Percentiles rank a stretch among this genome's conserved stretches.
Evolutionary conservation across 2,329 filamentous ascomycete genomes (phyloP).

Genomic region (Gyromitra esculenta): DNA sequence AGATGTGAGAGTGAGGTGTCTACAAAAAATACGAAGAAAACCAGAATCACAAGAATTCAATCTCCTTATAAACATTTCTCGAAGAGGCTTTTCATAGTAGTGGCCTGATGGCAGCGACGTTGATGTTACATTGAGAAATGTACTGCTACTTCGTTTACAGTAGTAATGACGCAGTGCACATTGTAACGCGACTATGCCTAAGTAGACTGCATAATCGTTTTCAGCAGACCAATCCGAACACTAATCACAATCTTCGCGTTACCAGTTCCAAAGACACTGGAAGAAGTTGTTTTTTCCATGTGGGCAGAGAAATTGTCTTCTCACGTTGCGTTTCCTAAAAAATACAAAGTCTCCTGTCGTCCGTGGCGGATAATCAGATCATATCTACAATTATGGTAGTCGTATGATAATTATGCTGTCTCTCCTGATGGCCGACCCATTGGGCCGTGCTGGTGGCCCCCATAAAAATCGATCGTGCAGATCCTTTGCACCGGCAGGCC

Average conservation of each 20-base stretch:
- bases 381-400: not conserved
- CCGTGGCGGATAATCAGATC: slow-evolving; percentile 3
- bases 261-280: not conserved
- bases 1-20: not conserved
- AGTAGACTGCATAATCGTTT: not conserved
- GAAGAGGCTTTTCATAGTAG: not conserved
- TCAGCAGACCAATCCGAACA: not conserved
- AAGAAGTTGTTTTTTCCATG: not conserved
- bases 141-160: not conserved
- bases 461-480: slow-evolving; percentile 15
- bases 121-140: slow-evolving; percentile 6
- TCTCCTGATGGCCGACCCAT: slow-evolving; percentile 17
- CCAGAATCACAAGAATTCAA: not conserved
- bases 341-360: not conserved
- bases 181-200: not conserved
- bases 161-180: slow-evolving; percentile 38
- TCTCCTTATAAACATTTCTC: slow-evolving; percentile 25
- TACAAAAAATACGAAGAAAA: not conserved
- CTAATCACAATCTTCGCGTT: slow-evolving; percentile 4
- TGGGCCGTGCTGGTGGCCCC: not conserved
- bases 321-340: not conserved
- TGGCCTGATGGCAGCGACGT: slow-evolving; percentile 30
- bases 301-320: slow-evolving; percentile 2
- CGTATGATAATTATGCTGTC: slow-evolving; percentile 8
- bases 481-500: slow-evolving; percentile 10